Evolutionary conservation across 192 early-diverging fungal genomes (phyloP).

Genomic region (Jimgerdemannia flammicorona): DNA sequence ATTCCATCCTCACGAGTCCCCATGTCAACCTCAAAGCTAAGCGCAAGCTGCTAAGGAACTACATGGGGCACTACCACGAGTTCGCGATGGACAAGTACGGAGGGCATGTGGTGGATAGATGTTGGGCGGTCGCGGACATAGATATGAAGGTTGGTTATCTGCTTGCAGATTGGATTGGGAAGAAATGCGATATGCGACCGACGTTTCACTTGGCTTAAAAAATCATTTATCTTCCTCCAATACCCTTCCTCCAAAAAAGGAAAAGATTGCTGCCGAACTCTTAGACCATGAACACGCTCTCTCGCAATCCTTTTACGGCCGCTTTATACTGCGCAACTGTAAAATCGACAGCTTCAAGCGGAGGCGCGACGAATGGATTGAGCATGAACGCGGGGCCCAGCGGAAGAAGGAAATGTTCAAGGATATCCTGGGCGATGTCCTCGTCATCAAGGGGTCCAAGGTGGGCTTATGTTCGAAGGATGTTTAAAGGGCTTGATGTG

Average conservation of each 20-base stretch:
- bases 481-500: too few species aligned
- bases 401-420: constrained; percentile 76
- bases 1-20: constrained; percentile 57
- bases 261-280: constrained; percentile 71
- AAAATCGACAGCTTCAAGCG: constrained; percentile 71
- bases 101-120: constrained; percentile 75
- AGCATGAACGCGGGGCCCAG: constrained; percentile 67
- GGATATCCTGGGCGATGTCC: constrained; percentile 63
- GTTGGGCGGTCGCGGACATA: constrained; percentile 70
- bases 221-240: neutral
- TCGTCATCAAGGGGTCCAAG: constrained; percentile 10
- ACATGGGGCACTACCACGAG: constrained; percentile 50
- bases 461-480: constrained; percentile 5
- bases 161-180: neutral
- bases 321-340: constrained; percentile 76
- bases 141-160: constrained; percentile 49
- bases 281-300: constrained; percentile 49
- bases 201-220: neutral
- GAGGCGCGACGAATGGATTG: constrained; percentile 73
- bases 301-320: constrained; percentile 62
- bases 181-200: too few species aligned
- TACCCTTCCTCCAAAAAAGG: constrained; percentile 19
- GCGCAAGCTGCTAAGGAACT: constrained; percentile 58
- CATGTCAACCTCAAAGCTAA: constrained; percentile 59
- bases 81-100: constrained; percentile 73